Base-by-base conservation (phyloP, 371 early-diverging fungal genomes). In the Capniomyces stellatus region DNA sequence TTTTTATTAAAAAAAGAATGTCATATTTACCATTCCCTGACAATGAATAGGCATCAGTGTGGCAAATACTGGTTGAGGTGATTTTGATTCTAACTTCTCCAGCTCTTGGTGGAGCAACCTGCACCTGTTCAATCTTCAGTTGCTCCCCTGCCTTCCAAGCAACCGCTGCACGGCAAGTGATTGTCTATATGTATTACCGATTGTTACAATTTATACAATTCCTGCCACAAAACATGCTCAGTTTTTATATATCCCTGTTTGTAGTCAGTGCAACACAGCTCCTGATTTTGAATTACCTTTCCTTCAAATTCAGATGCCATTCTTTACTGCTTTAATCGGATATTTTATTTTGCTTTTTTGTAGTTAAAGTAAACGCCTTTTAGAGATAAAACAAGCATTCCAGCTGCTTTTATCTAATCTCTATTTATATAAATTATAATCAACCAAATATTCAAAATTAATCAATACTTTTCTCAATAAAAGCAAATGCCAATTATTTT, bases 31-130 rank as follows among this genome's bases (percentile, higher is more conserved):
- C 87, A 58, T 75, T 66, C 50, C 96, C 97, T 22, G 87, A 85
- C 30, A 92, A 75, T 28, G 92, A 92, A 69, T 90, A 95, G 22
- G 83, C 81, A 67, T 96, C 97, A 8, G 95, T 93, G 66, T 90
- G 90, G 69, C 87, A 88, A 75, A 90, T 86, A 54, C 92, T 94
- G 29, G 88, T 85, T 25, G 87, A 82, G 23, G 79, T 58, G 31
- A 95, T 79, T 76, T 91, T 90, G 61, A 96, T 74, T 52, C 97
- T 85, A 40, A 95, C 93, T 73, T 96, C 97, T 27, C 91, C 91
- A 21, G 84, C 83, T 72, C 85, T 86, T 18, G 96, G 95, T 22
- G 90, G 85, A 25, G 82, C 89, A 39, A 94, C 93, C 63, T 91
- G 86, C 49, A 95, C 69, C 50, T 85, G 83, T 62, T 93, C 94